Conservation (phyloP, 2,329 filamentous ascomycete species). For the Colletotrichum sidae region DNA sequence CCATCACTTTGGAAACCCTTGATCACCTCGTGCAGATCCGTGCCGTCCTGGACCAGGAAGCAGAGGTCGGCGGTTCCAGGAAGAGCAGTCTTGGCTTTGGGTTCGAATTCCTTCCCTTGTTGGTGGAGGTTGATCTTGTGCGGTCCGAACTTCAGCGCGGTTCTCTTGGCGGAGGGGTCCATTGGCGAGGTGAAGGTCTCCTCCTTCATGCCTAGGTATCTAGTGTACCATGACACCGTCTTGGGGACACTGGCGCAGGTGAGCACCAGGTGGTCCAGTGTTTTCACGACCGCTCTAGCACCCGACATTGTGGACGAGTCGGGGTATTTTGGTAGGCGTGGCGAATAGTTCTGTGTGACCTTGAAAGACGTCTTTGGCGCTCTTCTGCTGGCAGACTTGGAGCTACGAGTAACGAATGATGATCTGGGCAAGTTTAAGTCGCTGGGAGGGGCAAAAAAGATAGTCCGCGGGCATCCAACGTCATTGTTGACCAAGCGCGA, state of each 20-base stretch:
- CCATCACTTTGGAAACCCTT: slow-evolving; percentile 53
- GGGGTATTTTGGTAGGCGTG: not conserved
- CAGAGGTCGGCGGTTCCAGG: slow-evolving; percentile 71
- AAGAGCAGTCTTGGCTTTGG: slow-evolving; percentile 64
- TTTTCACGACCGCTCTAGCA: slow-evolving; percentile 47
- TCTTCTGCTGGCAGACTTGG: no score
- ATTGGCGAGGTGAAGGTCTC: slow-evolving; percentile 60
- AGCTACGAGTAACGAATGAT: no score
- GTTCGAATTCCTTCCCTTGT: slow-evolving; percentile 68
- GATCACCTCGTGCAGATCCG: slow-evolving; percentile 58
- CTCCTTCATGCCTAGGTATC: slow-evolving; percentile 67
- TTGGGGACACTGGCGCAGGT: slow-evolving; percentile 63
- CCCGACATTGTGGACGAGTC: slow-evolving; percentile 2
- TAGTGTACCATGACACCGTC: slow-evolving; percentile 66
- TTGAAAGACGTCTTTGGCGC: no score
- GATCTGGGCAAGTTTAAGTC: no score
- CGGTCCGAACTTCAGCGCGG: slow-evolving; percentile 66
- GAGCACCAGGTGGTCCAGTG: slow-evolving; percentile 71
- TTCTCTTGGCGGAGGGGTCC: slow-evolving; percentile 52
- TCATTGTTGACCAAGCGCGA: slow-evolving; percentile 7
- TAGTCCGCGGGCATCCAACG: not conserved
- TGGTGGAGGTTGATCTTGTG: slow-evolving; percentile 74
- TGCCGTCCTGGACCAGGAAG: slow-evolving; percentile 63
- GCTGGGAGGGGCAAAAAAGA: not conserved
- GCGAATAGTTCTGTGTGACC: not conserved